Evolutionary conservation across 306 rosid species (phyloP).

Genomic region (Cucumis melo): DNA sequence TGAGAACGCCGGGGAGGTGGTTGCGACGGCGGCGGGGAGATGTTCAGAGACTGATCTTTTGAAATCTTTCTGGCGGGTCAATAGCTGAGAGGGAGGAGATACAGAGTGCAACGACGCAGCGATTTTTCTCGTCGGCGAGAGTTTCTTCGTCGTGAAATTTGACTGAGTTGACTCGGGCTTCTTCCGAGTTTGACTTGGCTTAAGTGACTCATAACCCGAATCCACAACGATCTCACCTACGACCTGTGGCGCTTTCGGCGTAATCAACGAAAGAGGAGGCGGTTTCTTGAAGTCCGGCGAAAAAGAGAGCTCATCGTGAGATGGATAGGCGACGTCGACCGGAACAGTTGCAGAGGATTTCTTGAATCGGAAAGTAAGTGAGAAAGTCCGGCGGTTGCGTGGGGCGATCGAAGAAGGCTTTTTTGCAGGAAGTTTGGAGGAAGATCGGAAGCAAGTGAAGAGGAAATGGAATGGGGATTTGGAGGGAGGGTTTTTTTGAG

Average conservation of each 20-base stretch:
- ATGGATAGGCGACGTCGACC: not conserved
- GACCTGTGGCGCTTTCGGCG: not conserved
- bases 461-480: not conserved
- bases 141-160: not conserved
- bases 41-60: not conserved
- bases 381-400: not conserved
- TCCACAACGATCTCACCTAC: not conserved
- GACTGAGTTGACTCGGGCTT: not conserved
- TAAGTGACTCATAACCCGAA: not conserved
- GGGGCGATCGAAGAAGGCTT: not conserved
- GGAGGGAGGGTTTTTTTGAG: not conserved
- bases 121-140: not conserved
- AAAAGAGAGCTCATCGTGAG: not conserved
- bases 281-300: not conserved
- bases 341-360: conserved; percentile 2
- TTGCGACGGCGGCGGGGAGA: not conserved
- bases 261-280: not conserved
- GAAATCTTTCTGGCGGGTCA: not conserved
- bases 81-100: not conserved
- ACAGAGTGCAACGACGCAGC: not conserved
- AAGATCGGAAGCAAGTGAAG: not conserved
- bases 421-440: not conserved
- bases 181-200: not conserved
- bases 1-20: not conserved
- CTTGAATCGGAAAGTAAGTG: not conserved